Evolutionary conservation across 192 early-diverging fungal species (phyloP).

Genomic region (Umbelopsis vinacea): DNA sequence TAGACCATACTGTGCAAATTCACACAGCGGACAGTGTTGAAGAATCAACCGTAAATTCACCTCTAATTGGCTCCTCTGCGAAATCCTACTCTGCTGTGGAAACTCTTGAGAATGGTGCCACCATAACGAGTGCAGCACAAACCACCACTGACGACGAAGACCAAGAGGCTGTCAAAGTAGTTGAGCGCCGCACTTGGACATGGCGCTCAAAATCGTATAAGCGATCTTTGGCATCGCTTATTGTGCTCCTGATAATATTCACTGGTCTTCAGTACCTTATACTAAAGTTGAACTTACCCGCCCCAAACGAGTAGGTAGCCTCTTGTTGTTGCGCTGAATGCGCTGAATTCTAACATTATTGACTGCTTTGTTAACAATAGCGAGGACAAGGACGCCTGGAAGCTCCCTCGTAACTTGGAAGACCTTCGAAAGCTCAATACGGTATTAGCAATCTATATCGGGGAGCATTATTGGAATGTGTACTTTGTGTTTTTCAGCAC

Average conservation of each 20-base stretch:
- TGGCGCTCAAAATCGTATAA: conserved; percentile 39
- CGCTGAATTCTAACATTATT: background rate
- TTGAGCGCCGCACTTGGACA: conserved; percentile 20
- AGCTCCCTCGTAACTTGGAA: conserved; percentile 55
- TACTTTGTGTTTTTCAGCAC: conserved; percentile 48
- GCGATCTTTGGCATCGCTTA: conserved; percentile 33
- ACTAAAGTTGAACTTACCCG: conserved; percentile 36
- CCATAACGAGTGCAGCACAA: background rate
- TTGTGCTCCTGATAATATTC: conserved; percentile 26
- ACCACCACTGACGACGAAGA: background rate
- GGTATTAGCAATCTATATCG: conserved; percentile 53
- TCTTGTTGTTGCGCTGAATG: background rate
- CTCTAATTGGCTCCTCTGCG: background rate
- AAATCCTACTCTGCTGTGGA: conserved; percentile 13
- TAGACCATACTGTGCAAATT: background rate
- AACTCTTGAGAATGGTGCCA: conserved; percentile 13
- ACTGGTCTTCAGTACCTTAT: conserved; percentile 30
- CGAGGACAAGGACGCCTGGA: conserved; percentile 47
- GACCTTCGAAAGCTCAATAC: conserved; percentile 53
- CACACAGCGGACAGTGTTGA: background rate
- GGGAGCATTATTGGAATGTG: conserved; percentile 54
- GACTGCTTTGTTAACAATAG: conserved; percentile 33
- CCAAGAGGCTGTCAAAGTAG: background rate
- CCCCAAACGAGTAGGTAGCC: conserved; percentile 34
- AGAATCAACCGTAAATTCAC: background rate